Evolutionary conservation across 352 stramenopile species (phyloP), one percentile per base, ranked within the genome.

Genomic region (Globisporangium mamillatum): DNA sequence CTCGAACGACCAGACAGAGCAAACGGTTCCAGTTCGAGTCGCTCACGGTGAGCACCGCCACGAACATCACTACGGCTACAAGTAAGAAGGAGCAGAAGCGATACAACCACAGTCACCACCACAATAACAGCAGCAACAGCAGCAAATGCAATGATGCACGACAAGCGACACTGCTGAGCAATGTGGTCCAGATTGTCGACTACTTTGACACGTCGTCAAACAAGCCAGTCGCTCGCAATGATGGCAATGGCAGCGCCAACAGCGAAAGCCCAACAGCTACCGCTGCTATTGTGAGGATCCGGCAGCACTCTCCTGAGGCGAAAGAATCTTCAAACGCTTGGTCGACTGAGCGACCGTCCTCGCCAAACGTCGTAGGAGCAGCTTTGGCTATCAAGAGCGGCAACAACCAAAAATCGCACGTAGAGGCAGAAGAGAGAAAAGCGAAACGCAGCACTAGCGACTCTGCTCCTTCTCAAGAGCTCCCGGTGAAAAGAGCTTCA

Each of bases 11-110:
- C 22, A 56, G 32, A 32, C 50, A 59, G 38, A 71, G 12, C 36
- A 71, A 66, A 41, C 66, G 59, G 1, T 12, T n/a, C 18, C 36
- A 36, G 46, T 53, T 64, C 20, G 58, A 65, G 22, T 7, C 64
- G 34, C 27, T 62, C 24, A 50, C 8, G 3, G 25, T 50, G 27
- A 59, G 6, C 16, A 53, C 44, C 20, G 6, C 44, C 44, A 53
- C 44, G 16, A 24, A 5, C 20, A 24, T 24, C 44, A 59, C 53
- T 25, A 6, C 53, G 27, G 34, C 12, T 38, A 12, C 53, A 24
- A 59, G 25, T 14, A 24, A 20, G 52, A 34, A 58, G 22, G 22
- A 29, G 4, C 52, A 32, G 24, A 32, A 25, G 22, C 52, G 22
- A 3, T 27, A 6, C 1, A n/a, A 4, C 29, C 52, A 58, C 12